Base-by-base conservation (phyloP, 805 yeast species). In the Kazachstania martiniae region DNA sequence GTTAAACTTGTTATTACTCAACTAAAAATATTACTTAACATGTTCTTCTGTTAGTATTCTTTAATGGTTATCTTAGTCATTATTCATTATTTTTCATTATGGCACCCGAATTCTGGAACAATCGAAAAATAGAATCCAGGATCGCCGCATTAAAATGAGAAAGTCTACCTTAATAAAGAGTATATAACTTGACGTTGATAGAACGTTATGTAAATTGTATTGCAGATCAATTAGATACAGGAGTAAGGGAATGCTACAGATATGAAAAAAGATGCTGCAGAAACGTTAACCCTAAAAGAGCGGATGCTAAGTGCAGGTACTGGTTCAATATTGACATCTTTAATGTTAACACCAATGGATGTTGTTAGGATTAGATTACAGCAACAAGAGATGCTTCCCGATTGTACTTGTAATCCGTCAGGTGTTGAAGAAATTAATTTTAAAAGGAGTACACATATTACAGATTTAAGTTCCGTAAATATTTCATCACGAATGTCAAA, bases 271-370 rank as follows among this genome's bases (percentile, higher is more conserved):
- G 19, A 35, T 35, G 29, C 25, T 27, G 35, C 33, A 4, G 21
- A 21, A 18, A 26, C 18, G 5, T 30, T 51, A 30, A 29, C 43
- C 5, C 43, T 72, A 17, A 42, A 59, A 3, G 84, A 82, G 46
- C 55, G 86, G 31, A 79, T 82, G 87, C 53, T 77, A 21, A 77
- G 87, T 44, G 91, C 93, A 0, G 75, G 85, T 44, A 64, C 74
- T 28, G 93, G 93, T 0, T 77, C 89, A 0, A 46, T 82, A 5
- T 44, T 81, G 14, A 82, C 89, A 2, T 79, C 89, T 0, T 44
- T 78, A 23, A 75, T 77, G 25, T 74, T 82, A 21, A 82, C 91
- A 1, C 93, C 93, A 1, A 48, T 82, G 55, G 93, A 82, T 53
- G 91, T 82, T 25, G 79, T 82, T 0, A 61, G 89, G 38, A 74